phyloP scores from a whole-genome alignment of 2,329 filamentous ascomycete genomes.

The Paraphoma chrysanthemicola region DNA sequence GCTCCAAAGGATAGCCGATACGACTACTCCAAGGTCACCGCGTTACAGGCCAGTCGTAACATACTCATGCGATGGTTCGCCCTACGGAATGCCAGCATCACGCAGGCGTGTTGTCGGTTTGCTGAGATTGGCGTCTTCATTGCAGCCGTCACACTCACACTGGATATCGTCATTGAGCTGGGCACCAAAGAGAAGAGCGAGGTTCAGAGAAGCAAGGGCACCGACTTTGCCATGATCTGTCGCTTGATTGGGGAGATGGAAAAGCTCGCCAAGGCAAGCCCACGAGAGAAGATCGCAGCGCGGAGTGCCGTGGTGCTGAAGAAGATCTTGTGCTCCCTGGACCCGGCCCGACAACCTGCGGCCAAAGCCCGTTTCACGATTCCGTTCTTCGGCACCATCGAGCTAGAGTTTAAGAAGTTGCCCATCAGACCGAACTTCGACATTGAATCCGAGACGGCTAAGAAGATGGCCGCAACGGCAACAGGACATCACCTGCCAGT shows the following conservation, averaged over 20 bases:
- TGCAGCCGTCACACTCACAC: conserved; percentile 41
- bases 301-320: conserved; percentile 42
- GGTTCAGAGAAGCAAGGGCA: conserved; percentile 42
- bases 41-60: conserved; percentile 43
- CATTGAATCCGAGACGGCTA: conserved; percentile 35
- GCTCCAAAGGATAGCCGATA: conserved; percentile 39
- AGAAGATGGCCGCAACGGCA: conserved; percentile 30
- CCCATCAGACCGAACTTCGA: conserved; percentile 39
- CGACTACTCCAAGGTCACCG: conserved; percentile 44
- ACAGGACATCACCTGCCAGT: conserved; percentile 37
- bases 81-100: conserved; percentile 42
- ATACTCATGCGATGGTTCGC: conserved; percentile 47
- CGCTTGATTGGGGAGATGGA: conserved; percentile 46
- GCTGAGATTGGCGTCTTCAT: conserved; percentile 45
- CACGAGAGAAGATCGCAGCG: conserved; percentile 43
- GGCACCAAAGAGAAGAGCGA: conserved; percentile 40
- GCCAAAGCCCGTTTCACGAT: conserved; percentile 36
- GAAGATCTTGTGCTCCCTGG: conserved; percentile 41
- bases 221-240: conserved; percentile 46
- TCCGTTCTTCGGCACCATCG: conserved; percentile 45
- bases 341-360: conserved; percentile 29
- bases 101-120: conserved; percentile 43
- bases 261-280: conserved; percentile 37
- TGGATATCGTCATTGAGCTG: conserved; percentile 47
- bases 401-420: conserved; percentile 36